Evolutionary conservation across 768 basidiomycete genomes (phyloP).

Genomic region (Tricholoma sp.): DNA sequence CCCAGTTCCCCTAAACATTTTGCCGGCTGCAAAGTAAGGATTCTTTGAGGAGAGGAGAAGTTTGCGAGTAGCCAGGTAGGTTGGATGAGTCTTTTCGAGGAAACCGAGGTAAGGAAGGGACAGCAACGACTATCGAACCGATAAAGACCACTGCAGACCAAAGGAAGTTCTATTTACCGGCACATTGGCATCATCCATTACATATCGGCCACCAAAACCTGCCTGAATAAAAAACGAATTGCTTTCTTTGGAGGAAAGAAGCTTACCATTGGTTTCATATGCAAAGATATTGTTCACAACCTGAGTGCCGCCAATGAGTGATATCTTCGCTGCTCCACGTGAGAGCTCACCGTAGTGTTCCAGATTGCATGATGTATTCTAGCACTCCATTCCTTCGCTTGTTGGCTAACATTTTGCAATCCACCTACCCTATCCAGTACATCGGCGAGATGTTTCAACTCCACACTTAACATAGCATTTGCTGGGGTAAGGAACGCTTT

Average conservation of each 20-base stretch:
- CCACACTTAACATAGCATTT: slow-evolving; percentile 80
- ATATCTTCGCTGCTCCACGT: not conserved
- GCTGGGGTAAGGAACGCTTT: slow-evolving; percentile 73
- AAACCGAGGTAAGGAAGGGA: slow-evolving; percentile 79
- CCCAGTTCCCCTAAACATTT: slow-evolving; percentile 66
- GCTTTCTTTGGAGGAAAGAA: not conserved
- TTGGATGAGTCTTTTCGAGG: slow-evolving; percentile 50
- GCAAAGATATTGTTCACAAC: slow-evolving; percentile 63
- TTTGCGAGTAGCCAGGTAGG: slow-evolving; percentile 62
- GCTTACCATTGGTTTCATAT: slow-evolving; percentile 68
- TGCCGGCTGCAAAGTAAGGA: slow-evolving; percentile 65
- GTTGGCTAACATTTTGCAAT: slow-evolving; percentile 43
- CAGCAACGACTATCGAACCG: slow-evolving; percentile 52
- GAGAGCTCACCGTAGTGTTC: slow-evolving; percentile 46
- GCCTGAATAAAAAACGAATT: not conserved
- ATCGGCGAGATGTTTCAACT: slow-evolving; percentile 53
- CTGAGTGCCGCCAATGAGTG: slow-evolving; percentile 26
- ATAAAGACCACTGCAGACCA: not conserved
- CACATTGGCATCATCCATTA: slow-evolving; percentile 86
- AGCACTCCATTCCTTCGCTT: slow-evolving; percentile 54
- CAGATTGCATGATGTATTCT: slow-evolving; percentile 58
- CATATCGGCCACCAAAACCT: slow-evolving; percentile 67
- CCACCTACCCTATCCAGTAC: slow-evolving; percentile 49
- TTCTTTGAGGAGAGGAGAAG: slow-evolving; percentile 57
- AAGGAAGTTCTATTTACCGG: slow-evolving; percentile 42